Conservation (phyloP, 345 rosid genomes). For the Hirschfeldia incana region DNA sequence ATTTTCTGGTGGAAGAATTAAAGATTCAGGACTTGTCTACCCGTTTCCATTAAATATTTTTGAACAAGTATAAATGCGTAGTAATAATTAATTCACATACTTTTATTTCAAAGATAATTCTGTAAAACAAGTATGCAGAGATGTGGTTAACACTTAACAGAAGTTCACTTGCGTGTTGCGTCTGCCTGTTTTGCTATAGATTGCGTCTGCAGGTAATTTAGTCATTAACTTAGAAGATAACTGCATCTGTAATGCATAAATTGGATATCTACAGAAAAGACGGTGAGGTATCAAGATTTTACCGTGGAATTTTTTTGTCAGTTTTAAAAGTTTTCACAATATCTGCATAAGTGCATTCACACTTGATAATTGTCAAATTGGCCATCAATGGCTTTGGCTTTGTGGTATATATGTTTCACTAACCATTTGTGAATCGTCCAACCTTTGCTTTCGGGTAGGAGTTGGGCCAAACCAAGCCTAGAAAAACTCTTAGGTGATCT, state of each 20-base stretch:
- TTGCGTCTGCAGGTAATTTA: background rate
- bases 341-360: background rate
- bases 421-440: background rate
- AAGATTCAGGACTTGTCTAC: conserved; percentile 38
- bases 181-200: background rate
- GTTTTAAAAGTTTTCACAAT: background rate
- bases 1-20: conserved; percentile 36
- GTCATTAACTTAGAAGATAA: background rate
- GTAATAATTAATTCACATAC: background rate
- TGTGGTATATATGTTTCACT: background rate
- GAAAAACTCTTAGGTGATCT: background rate
- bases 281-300: background rate
- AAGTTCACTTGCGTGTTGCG: conserved; percentile 9
- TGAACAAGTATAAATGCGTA: conserved; percentile 20
- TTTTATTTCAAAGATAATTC: conserved; percentile 1
- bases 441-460: background rate
- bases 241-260: background rate
- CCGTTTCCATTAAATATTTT: conserved; percentile 25
- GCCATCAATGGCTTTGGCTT: background rate
- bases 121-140: conserved; percentile 5
- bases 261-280: background rate
- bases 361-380: background rate
- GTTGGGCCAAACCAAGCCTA: background rate
- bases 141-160: background rate
- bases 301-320: background rate